Conservation (phyloP, 345 rosid species). For the Populus tremula region DNA sequence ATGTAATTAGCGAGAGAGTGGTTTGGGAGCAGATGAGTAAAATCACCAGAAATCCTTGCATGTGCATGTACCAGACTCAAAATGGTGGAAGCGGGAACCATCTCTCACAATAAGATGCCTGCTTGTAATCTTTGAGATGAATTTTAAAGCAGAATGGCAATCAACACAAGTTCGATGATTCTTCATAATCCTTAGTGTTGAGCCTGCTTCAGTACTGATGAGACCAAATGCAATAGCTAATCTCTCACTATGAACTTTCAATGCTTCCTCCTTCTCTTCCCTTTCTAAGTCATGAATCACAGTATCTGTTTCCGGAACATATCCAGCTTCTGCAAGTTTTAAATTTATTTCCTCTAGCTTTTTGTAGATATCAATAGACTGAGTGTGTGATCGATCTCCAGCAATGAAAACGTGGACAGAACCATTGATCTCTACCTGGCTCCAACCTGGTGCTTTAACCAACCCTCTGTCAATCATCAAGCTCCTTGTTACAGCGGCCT, state of each 20-base stretch:
- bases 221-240: constrained; percentile 20
- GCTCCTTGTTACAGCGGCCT: constrained; percentile 21
- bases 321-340: constrained; percentile 17
- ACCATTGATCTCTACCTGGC: constrained; percentile 20
- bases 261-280: constrained; percentile 1
- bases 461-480: constrained; percentile 16
- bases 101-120: constrained; percentile 19
- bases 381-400: constrained; percentile 21
- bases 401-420: constrained; percentile 19
- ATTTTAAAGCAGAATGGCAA: constrained; percentile 19
- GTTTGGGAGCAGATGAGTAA: background rate
- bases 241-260: constrained; percentile 17
- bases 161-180: constrained; percentile 14
- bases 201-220: background rate
- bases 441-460: constrained; percentile 27
- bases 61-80: constrained; percentile 17
- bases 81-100: constrained; percentile 19
- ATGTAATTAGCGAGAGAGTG: background rate
- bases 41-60: constrained; percentile 21
- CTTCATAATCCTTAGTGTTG: constrained; percentile 10
- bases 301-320: constrained; percentile 14
- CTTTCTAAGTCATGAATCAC: constrained; percentile 6
- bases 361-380: constrained; percentile 13
- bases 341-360: constrained; percentile 9
- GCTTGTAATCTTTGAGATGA: constrained; percentile 16